Percentiles rank a stretch among this genome's conserved stretches.
phyloP scores from a whole-genome alignment of 2,329 filamentous ascomycete species.

The Fonsecaea pugnacius region DNA sequence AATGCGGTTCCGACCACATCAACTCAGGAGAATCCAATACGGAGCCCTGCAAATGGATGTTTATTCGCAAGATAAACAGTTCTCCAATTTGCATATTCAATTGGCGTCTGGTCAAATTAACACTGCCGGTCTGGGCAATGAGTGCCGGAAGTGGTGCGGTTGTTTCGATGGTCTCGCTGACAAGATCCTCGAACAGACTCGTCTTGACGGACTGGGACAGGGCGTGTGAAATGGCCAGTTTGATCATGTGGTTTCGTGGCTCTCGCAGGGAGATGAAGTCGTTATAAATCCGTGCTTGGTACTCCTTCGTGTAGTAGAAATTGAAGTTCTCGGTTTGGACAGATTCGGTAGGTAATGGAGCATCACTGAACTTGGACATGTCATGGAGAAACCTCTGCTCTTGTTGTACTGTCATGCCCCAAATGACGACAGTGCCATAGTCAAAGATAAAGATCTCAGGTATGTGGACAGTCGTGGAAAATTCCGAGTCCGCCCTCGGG shows the following conservation, averaged over 20 bases:
- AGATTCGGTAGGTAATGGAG: slow-evolving; percentile 85
- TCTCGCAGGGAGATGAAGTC: slow-evolving; percentile 96
- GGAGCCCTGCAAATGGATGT: slow-evolving; percentile 95
- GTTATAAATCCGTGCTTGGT: slow-evolving; percentile 98
- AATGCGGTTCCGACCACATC: slow-evolving; percentile 97
- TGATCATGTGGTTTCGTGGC: slow-evolving; percentile 97
- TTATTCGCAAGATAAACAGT: slow-evolving; percentile 95
- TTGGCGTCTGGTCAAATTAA: slow-evolving; percentile 81
- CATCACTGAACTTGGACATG: slow-evolving; percentile 88
- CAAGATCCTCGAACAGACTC: slow-evolving; percentile 91
- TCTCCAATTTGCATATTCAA: slow-evolving; percentile 99
- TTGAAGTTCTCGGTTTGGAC: slow-evolving; percentile 98
- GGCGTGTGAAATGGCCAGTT: slow-evolving; percentile 94
- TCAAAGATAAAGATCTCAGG: slow-evolving; percentile 96
- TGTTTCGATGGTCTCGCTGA: slow-evolving; percentile 88
- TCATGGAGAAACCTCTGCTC: slow-evolving; percentile 92
- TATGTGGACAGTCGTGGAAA: slow-evolving; percentile 86
- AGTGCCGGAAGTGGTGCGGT: slow-evolving; percentile 92
- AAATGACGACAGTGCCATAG: slow-evolving; percentile 96
- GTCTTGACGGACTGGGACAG: slow-evolving; percentile 97
- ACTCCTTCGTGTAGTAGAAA: slow-evolving; percentile 98
- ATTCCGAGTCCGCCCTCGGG: slow-evolving; percentile 59
- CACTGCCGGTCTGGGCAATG: slow-evolving; percentile 89
- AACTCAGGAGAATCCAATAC: slow-evolving; percentile 96
- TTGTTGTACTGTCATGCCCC: slow-evolving; percentile 92